Conservation (phyloP, 192 early-diverging fungal species). For the Entomortierella chlamydospora region DNA sequence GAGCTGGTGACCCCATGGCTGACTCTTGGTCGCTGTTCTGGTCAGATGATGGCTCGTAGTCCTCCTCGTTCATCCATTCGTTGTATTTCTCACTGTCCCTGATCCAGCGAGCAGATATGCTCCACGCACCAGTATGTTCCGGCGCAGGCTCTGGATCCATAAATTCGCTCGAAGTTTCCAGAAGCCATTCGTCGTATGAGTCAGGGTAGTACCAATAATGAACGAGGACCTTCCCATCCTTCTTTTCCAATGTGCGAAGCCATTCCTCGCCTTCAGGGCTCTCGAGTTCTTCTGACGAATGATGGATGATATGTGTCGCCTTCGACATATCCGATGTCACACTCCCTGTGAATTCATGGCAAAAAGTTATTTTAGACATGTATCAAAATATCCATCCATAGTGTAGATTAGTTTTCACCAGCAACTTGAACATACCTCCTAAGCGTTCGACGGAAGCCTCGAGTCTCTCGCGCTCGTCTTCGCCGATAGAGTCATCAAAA, state of each 20-base stretch:
- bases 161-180: conserved; percentile 68
- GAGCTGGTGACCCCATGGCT: conserved; percentile 32
- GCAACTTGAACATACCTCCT: conserved; percentile 54
- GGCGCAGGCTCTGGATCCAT: conserved; percentile 72
- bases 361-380: not conserved
- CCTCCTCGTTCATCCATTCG: conserved; percentile 91
- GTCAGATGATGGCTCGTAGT: conserved; percentile 75
- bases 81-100: conserved; percentile 77
- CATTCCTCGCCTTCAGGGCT: conserved; percentile 65
- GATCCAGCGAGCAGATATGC: conserved; percentile 77
- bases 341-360: conserved; percentile 28
- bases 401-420: not conserved
- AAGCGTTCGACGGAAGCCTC: conserved; percentile 36
- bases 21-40: conserved; percentile 48
- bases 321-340: conserved; percentile 21
- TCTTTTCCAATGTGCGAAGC: conserved; percentile 71
- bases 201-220: conserved; percentile 89
- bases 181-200: conserved; percentile 81
- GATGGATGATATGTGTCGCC: conserved; percentile 65
- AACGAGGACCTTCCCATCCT: conserved; percentile 69
- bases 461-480: conserved; percentile 52
- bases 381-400: not conserved
- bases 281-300: conserved; percentile 55
- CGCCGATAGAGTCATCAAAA: conserved; percentile 49
- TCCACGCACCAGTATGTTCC: conserved; percentile 76